A percentile compares a stretch with the other conserved stretches of the same genome.
phyloP scores from a whole-genome alignment of 164 flowering plant genomes.

The Nymphaea thermarum region DNA sequence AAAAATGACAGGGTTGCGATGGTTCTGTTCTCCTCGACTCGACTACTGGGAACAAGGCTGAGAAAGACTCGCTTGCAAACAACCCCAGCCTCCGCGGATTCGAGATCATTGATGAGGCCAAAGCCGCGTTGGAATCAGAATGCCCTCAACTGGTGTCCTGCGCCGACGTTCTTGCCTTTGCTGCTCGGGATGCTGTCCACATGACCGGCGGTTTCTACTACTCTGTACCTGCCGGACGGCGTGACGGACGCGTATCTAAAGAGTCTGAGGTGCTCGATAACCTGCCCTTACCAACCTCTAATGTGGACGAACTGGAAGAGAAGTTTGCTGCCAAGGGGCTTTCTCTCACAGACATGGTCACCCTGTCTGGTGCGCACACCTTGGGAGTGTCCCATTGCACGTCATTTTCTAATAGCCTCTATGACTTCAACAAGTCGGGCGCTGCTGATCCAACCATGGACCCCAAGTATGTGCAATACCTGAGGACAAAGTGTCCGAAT shows the following conservation, averaged over 20 bases:
- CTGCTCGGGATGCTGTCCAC: constrained; percentile 6
- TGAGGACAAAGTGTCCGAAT: constrained; percentile 2
- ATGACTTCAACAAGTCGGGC: constrained; percentile 4
- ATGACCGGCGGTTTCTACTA: constrained; percentile 2
- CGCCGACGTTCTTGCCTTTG: constrained; percentile 10
- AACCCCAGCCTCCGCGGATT: constrained; percentile 9
- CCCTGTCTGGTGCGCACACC: constrained; percentile 8
- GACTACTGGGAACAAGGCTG: not conserved
- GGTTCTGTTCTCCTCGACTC: not conserved
- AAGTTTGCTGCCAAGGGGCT: constrained; percentile 6
- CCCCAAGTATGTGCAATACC: not conserved
- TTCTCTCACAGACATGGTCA: constrained; percentile 7
- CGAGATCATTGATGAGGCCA: constrained; percentile 6
- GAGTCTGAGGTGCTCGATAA: not conserved
- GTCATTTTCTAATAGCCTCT: constrained; percentile 6
- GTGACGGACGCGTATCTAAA: constrained; percentile 4
- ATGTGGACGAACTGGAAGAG: constrained; percentile 1
- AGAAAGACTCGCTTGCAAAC: constrained; percentile 1
- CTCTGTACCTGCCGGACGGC: constrained; percentile 5
- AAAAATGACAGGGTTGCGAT: not conserved
- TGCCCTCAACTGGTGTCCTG: constrained; percentile 8
- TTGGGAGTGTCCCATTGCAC: constrained; percentile 8
- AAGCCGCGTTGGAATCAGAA: constrained; percentile 1
- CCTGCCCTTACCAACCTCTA: constrained; percentile 3
- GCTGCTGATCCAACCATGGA: constrained; percentile 5